Evolutionary conservation across 2,329 filamentous ascomycete genomes (phyloP), one percentile per base, ranked within the genome.

Genomic region (Ceratocystis smalleyi): DNA sequence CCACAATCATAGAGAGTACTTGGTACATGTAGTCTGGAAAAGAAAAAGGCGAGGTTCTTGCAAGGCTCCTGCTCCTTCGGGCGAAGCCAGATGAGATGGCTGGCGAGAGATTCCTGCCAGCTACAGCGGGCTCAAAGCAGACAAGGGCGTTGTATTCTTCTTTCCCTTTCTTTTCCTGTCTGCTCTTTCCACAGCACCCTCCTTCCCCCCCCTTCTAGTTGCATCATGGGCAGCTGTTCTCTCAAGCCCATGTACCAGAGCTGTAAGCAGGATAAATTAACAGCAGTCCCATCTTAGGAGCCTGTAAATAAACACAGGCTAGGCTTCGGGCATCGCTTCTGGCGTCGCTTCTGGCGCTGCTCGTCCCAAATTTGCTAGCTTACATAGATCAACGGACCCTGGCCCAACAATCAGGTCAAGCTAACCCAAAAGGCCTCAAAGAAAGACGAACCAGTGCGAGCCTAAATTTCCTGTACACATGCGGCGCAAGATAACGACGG

Each of bases 11-110:
- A 27, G 5, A 12, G 24, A 27, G 5, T 47, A n/a, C n/a, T n/a
- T n/a, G n/a, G n/a, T 15, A 24, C 47, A 24, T 51, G 47, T 51
- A n/a, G 47, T 51, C 47, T 27, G 47, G 6, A 22, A 24, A 22
- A 51, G 22, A 15, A 24, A 22, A 47, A 47, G 45, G 45, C 17
- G 1, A 47, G 17, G 19, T 19, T 24, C 22, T 12, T 19, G 4
- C 47, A 54, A 15, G 49, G 49, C 49, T 54, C 27, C 32, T 57
- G 5, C 54, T 57, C 27, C 17, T 57, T 57, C 27, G 54, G 54
- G 17, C 54, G 54, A n/a, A n/a, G 32, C 17, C 30, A 57, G 54
- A 35, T 57, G 54, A 57, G 54, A 57, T 57, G 54, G 54, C 54
- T 57, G 24, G 54, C 35, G 27, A 30, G 27, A 30, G 7, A 22